These are phyloP conservation scores for Phanerodontia chrysosporium DNA, from an alignment of 768 basidiomycete species.

Conservation along the genomic window DNA sequence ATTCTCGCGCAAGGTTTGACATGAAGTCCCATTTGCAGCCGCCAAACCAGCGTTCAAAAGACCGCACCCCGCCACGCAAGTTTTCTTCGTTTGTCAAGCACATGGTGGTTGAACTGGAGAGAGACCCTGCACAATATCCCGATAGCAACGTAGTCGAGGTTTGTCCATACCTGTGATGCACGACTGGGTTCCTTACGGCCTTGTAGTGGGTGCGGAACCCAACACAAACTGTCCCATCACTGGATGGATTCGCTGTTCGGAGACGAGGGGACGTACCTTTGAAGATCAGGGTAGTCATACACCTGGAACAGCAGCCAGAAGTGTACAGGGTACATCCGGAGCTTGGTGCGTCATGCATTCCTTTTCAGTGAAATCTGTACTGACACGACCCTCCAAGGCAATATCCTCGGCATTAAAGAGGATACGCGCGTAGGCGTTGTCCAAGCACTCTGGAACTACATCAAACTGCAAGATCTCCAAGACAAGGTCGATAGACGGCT, in stretches of 20 bases:
- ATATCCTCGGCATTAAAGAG: slow-evolving; percentile 75
- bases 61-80: slow-evolving; percentile 62
- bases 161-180: slow-evolving; percentile 12
- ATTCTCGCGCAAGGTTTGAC: neutral
- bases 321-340: slow-evolving; percentile 78
- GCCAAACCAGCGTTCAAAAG: slow-evolving; percentile 58
- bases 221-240: slow-evolving; percentile 48
- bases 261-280: slow-evolving; percentile 78
- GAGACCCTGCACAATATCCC: slow-evolving; percentile 74
- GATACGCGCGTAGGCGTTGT: slow-evolving; percentile 80
- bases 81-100: slow-evolving; percentile 84
- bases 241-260: slow-evolving; percentile 85
- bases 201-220: slow-evolving; percentile 54
- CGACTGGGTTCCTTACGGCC: neutral
- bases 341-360: slow-evolving; percentile 45
- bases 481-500: slow-evolving; percentile 75
- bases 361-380: no score
- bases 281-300: slow-evolving; percentile 76
- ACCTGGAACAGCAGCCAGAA: slow-evolving; percentile 84
- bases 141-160: slow-evolving; percentile 92
- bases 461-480: slow-evolving; percentile 79
- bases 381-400: slow-evolving; percentile 37
- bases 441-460: slow-evolving; percentile 87
- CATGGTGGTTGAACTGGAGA: slow-evolving; percentile 83
- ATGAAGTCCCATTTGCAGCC: slow-evolving; percentile 31